Percentiles rank a stretch among this genome's conserved stretches.
Evolutionary conservation across 371 early-diverging fungal species (phyloP).

Genomic region (Blastocladiella emersonii): DNA sequence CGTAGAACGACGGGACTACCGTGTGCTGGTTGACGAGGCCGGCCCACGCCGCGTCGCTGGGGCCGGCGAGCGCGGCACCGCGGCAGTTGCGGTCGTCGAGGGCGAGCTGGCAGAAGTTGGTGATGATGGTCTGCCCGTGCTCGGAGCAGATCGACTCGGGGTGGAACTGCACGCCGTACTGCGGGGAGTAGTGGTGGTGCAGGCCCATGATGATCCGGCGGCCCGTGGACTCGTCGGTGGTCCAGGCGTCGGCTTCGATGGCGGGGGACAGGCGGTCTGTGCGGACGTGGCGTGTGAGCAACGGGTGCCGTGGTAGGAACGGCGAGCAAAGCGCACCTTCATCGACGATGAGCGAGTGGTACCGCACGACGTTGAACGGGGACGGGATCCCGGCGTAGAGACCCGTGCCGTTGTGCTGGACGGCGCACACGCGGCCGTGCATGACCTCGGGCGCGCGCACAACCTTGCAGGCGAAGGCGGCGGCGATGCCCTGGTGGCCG

Average conservation of each 20-base stretch:
- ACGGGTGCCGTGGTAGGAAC: neutral
- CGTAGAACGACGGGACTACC: too few species aligned
- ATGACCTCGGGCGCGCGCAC: constrained; percentile 52
- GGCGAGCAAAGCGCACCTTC: constrained; percentile 1
- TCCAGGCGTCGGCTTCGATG: too few species aligned
- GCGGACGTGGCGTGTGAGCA: neutral
- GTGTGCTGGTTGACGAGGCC: too few species aligned
- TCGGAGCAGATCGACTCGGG: constrained; percentile 89
- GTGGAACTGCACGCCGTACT: constrained; percentile 92
- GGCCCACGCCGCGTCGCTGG: too few species aligned
- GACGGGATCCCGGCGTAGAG: constrained; percentile 47
- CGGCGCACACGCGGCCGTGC: constrained; percentile 68
- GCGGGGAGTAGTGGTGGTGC: constrained; percentile 47
- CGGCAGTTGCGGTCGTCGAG: too few species aligned
- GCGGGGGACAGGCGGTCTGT: too few species aligned
- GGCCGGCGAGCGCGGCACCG: too few species aligned
- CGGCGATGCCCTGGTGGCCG: constrained; percentile 89
- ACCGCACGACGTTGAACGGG: constrained; percentile 66
- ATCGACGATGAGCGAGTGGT: constrained; percentile 76
- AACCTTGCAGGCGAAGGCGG: constrained; percentile 62
- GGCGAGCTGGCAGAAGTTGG: constrained; percentile 53
- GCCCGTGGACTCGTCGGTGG: neutral
- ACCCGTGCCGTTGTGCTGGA: constrained; percentile 27
- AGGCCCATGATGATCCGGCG: constrained; percentile 64
- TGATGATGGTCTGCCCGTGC: constrained; percentile 48